Percentiles rank a stretch among this genome's conserved stretches.
phyloP scores from a whole-genome alignment of 2,329 filamentous ascomycete species.

The Penicillium digitatum region DNA sequence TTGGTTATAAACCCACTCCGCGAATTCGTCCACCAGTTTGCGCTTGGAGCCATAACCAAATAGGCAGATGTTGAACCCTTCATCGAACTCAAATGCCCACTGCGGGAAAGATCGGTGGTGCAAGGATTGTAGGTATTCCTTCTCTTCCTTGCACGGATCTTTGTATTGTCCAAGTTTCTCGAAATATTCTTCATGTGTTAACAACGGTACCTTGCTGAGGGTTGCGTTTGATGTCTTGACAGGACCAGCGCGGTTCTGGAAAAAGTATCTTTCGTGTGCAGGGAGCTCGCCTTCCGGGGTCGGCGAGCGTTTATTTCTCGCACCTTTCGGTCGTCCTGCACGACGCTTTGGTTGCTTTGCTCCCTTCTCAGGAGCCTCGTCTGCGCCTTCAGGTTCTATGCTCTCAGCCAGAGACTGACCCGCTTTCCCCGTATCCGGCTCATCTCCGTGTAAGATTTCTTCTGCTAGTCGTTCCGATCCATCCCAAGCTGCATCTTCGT shows the following conservation, averaged over 20 bases:
- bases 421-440: conserved; percentile 20
- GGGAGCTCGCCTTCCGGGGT: conserved; percentile 79
- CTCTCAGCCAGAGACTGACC: conserved; percentile 27
- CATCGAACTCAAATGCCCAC: conserved; percentile 84
- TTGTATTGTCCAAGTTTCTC: conserved; percentile 58
- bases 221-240: conserved; percentile 85
- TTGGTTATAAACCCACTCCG: conserved; percentile 60
- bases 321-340: conserved; percentile 54
- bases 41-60: conserved; percentile 93
- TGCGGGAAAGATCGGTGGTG: conserved; percentile 82
- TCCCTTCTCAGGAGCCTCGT: conserved; percentile 44
- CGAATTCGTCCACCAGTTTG: conserved; percentile 68
- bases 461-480: conserved; percentile 65
- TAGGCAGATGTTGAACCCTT: conserved; percentile 83
- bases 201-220: conserved; percentile 66
- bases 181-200: conserved; percentile 93
- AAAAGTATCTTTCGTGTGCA: conserved; percentile 88
- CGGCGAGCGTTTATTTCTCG: conserved; percentile 62
- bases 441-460: conserved; percentile 58
- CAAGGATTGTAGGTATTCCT: conserved; percentile 66
- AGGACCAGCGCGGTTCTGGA: conserved; percentile 77
- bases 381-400: conserved; percentile 29
- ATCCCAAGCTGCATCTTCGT: conserved; percentile 61
- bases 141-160: conserved; percentile 67
- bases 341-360: conserved; percentile 50